Evolutionary conservation across 345 rosid genomes (phyloP), one percentile per base, ranked within the genome.

Genomic region (Crucihimalaya himalaica): DNA sequence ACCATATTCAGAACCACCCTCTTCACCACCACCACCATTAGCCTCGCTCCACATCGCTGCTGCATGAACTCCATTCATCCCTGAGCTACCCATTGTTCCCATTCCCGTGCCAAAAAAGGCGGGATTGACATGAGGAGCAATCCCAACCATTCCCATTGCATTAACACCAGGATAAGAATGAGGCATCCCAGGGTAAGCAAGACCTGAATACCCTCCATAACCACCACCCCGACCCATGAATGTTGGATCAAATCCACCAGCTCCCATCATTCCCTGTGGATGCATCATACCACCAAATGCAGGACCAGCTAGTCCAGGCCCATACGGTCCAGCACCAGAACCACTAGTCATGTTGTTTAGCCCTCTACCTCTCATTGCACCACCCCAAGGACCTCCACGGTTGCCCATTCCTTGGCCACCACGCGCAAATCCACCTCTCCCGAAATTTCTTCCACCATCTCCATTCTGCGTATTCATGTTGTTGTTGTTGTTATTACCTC

Each of bases 121-220:
- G 3, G 94, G 97, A 76, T 90, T 90, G 62, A 90, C 90, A 80
- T 90, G 97, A 79, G 97, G 97, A 81, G 97, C 92, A 63, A 88
- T 88, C 45, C 94, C 90, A 63, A 88, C 85, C 83, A 90, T 84
- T 71, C 94, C 90, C 97, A 90, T 86, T 16, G 87, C 8, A 73
- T 88, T 86, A 56, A 90, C 90, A 75, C 75, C 85, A 16, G 94
- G 92, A 80, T 86, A 90, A 63, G 92, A 78, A 52, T 88, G 92
- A 72, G 88, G 78, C 88, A 90, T 88, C 47, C 94, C 88, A 18
- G 94, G 92, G 75, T 82, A 90, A 74, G 87, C 86, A 66, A 86
- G 92, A 68, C 92, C 94, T 20, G 86, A 66, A 81, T 84, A 90
- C 54, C 87, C 91, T 80, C 87, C 89, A 81, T 90, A 90, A 31